These are phyloP conservation scores for Trichomonas vaginalis DNA, from an alignment of 208 protist genomes.

Conservation along the genomic window DNA sequence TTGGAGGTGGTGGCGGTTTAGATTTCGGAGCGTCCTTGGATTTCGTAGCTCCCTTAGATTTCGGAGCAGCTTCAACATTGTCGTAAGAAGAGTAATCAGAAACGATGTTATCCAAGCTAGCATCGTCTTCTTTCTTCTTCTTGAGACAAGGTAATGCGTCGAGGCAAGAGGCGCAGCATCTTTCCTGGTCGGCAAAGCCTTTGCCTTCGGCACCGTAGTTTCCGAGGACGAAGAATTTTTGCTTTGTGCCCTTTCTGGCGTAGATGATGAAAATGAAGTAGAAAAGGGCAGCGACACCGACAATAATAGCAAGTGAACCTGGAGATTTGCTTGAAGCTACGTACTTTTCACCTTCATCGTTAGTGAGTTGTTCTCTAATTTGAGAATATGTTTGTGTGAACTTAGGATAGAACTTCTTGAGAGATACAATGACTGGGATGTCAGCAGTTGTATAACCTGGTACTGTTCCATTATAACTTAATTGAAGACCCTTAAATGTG, in stretches of 20 bases:
- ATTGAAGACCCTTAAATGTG: too few species aligned
- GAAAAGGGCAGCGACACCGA: not conserved
- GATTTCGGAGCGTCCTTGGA: not conserved
- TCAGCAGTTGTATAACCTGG: too few species aligned
- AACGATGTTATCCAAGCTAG: not conserved
- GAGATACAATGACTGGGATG: too few species aligned
- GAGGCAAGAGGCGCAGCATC: not conserved
- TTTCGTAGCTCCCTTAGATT: too few species aligned
- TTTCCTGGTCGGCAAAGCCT: not conserved
- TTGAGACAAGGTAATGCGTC: too few species aligned
- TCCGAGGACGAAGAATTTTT: not conserved
- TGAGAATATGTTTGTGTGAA: too few species aligned
- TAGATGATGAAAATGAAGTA: not conserved
- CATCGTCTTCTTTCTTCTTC: not conserved
- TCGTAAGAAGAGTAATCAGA: not conserved
- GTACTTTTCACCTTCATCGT: not conserved
- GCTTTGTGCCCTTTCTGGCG: not conserved
- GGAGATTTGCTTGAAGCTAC: not conserved
- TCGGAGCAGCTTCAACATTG: too few species aligned
- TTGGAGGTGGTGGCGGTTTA: not conserved
- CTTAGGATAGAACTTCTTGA: too few species aligned
- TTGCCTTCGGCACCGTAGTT: not conserved
- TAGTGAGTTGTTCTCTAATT: too few species aligned
- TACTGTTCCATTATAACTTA: too few species aligned
- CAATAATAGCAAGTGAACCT: not conserved